Percentiles rank a stretch among this genome's conserved stretches.
phyloP scores from a whole-genome alignment of 2,329 filamentous ascomycete species.

The Coleophoma crateriformis region DNA sequence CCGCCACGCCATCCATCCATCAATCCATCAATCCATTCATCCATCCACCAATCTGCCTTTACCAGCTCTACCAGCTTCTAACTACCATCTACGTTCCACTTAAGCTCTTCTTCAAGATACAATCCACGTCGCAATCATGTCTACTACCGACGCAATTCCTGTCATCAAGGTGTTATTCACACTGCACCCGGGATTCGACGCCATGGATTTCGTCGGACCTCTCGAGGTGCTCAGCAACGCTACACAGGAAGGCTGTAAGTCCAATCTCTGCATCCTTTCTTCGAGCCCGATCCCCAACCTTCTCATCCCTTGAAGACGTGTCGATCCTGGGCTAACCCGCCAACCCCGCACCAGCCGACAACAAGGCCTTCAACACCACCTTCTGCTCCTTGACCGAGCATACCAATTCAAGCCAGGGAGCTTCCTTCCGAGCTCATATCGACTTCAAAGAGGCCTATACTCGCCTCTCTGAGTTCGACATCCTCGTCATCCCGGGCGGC shows the following conservation, averaged over 20 bases:
- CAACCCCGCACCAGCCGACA: constrained; percentile 11
- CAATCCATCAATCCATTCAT: constrained; percentile 1
- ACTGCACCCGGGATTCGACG: constrained; percentile 48
- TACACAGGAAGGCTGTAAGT: constrained; percentile 44
- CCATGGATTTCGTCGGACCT: constrained; percentile 50
- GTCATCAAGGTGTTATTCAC: constrained; percentile 55
- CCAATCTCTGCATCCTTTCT: constrained; percentile 2
- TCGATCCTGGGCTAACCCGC: background rate
- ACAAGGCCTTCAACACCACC: constrained; percentile 19
- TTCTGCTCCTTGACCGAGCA: constrained; percentile 40
- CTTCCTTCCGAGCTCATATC: constrained; percentile 68
- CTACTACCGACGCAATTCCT: constrained; percentile 20
- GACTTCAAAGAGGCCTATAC: constrained; percentile 74
- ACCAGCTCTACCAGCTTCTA: background rate
- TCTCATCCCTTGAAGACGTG: background rate
- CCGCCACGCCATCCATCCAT: background rate
- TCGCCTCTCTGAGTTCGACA: constrained; percentile 54
- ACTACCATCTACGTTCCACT: background rate
- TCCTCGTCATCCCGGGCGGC: constrained; percentile 74
- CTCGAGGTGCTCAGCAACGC: constrained; percentile 51
- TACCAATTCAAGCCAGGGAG: constrained; percentile 54
- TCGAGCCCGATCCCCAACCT: background rate
- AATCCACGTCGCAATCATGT: constrained; percentile 23
- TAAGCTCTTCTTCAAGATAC: constrained; percentile 1
- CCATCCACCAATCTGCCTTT: constrained; percentile 2